Conservation (phyloP, 2,329 filamentous ascomycete species). For the Achaetomium macrosporum region DNA sequence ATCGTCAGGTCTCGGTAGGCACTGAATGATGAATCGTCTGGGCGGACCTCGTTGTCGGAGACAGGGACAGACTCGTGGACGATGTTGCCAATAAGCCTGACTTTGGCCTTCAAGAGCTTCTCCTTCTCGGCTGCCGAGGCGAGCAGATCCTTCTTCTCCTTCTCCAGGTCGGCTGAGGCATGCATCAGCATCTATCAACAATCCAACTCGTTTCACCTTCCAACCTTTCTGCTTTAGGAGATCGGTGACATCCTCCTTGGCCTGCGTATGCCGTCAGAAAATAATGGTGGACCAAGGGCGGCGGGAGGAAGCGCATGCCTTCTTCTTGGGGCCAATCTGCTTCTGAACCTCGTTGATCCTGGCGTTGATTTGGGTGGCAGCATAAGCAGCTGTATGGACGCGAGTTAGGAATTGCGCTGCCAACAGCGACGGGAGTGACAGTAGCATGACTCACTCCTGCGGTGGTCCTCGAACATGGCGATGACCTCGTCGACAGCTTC, state of each 20-base stretch:
- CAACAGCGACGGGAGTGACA: slow-evolving; percentile 26
- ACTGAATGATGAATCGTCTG: slow-evolving; percentile 32
- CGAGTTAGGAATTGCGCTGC: slow-evolving; percentile 52
- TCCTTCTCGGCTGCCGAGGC: slow-evolving; percentile 73
- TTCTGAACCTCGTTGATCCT: slow-evolving; percentile 88
- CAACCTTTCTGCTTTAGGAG: slow-evolving; percentile 65
- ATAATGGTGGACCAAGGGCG: background rate
- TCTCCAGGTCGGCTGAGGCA: slow-evolving; percentile 57
- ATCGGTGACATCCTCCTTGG: slow-evolving; percentile 80
- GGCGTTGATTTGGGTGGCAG: slow-evolving; percentile 64
- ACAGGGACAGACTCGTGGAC: slow-evolving; percentile 85
- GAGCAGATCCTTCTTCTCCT: slow-evolving; percentile 74
- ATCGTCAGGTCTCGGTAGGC: background rate
- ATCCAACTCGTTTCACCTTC: background rate
- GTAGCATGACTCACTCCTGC: slow-evolving; percentile 44
- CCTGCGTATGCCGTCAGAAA: slow-evolving; percentile 37
- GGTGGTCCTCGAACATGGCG: slow-evolving; percentile 76
- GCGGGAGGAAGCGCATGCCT: slow-evolving; percentile 43
- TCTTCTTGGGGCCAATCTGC: slow-evolving; percentile 86
- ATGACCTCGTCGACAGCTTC: slow-evolving; percentile 90
- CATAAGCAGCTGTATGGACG: slow-evolving; percentile 20
- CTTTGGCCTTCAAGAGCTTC: slow-evolving; percentile 64
- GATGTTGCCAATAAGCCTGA: slow-evolving; percentile 81
- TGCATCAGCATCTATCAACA: slow-evolving; percentile 5
- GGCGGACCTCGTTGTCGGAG: slow-evolving; percentile 62